phyloP scores from a whole-genome alignment of 2,329 filamentous ascomycete species.

The Aureobasidium lini region DNA sequence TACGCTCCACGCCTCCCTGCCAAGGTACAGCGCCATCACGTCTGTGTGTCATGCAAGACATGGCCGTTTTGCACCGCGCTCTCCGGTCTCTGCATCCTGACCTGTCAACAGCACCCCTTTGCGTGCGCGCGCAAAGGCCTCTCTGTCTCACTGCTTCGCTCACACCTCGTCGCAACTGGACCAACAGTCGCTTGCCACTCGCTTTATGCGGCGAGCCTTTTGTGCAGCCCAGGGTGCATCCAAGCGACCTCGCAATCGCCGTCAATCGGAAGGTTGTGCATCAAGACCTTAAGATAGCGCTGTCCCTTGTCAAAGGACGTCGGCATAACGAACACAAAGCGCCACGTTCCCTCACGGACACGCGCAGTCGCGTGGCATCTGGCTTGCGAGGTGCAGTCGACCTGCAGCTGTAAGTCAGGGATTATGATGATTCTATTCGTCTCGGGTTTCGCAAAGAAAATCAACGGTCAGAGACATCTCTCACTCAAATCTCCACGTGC shows the following conservation, averaged over 20 bases:
- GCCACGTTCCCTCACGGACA: constrained; percentile 11
- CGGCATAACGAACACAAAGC: constrained; percentile 8
- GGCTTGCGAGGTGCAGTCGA: neutral
- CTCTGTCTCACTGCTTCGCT: constrained; percentile 6
- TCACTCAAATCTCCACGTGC: constrained; percentile 3
- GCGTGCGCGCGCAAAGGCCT: neutral
- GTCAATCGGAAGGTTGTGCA: constrained; percentile 9
- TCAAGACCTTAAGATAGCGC: neutral
- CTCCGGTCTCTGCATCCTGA: constrained; percentile 3
- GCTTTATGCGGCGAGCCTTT: constrained; percentile 2
- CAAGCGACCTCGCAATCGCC: constrained; percentile 9
- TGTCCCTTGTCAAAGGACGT: constrained; percentile 11
- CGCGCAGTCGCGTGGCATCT: constrained; percentile 14
- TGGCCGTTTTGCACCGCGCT: constrained; percentile 9
- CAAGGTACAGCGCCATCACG: constrained; percentile 11
- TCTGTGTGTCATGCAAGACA: constrained; percentile 12
- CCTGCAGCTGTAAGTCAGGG: constrained; percentile 9
- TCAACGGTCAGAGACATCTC: constrained; percentile 7
- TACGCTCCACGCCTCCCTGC: neutral
- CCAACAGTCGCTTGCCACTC: neutral
- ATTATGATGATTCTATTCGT: constrained; percentile 2
- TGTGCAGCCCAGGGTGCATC: constrained; percentile 8
- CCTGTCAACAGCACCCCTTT: constrained; percentile 7
- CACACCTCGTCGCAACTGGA: neutral
- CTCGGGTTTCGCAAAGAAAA: constrained; percentile 2